Base-by-base conservation (phyloP, 345 rosid genomes). In the Adansonia digitata region DNA sequence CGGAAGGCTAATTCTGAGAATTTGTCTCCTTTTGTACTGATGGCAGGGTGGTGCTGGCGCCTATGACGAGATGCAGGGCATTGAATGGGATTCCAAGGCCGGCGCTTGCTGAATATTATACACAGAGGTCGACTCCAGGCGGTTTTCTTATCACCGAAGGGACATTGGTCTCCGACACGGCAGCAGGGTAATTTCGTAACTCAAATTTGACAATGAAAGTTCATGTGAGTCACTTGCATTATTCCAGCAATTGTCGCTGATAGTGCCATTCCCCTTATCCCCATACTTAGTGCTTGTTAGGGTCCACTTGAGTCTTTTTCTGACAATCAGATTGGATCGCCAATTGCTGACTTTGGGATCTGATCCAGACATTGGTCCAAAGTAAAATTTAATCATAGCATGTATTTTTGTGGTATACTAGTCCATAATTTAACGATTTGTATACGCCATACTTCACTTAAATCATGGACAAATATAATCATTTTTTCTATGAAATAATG, bases 121-220 rank as follows among this genome's bases (percentile, higher is more conserved):
- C 89, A 2, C 98, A 90, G 89, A 84, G 98, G 67, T 77, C 97
- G 10, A 91, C 94, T 48, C 86, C 85, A 0, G 94, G 94, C 10
- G 96, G 94, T 4, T 80, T 92, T 80, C 91, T 92, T 80, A 85
- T 92, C 83, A 78, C 88, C 15, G 96, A 91, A 76, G 98, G 97
- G 80, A 88, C 98, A 49, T 17, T 81, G 75, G 20, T 88, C 82
- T 88, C 97, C 17, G 77, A 88, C 14, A 81, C 90, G 3, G 87
- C 85, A 9, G 83, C 88, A 1, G 98, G 95, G 98, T 94, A 88
- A 51, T 77, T 29, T 78, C 77, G 78, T 80, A 42, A 48, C 49
- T 75, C 35, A 1, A 10, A 43, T 31, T 37, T 35, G 27, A 34
- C 5, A 71, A 71, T 4, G 29, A 69, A 52, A 13, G n/a, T 45